Base-by-base conservation (phyloP, 2,329 filamentous ascomycete species). In the Didymella sp. region DNA sequence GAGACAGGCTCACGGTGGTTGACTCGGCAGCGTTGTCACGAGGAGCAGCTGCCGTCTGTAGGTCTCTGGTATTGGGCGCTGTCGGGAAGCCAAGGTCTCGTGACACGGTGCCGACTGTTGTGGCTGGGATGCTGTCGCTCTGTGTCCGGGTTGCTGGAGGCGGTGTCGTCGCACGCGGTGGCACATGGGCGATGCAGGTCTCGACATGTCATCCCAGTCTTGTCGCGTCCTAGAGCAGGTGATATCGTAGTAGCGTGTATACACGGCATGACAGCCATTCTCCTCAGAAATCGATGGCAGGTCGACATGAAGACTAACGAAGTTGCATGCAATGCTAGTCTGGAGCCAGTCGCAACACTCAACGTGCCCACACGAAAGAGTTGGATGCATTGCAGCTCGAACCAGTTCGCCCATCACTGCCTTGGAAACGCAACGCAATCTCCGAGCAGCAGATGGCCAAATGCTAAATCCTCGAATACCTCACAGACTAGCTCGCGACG, bases 1-100 rank as follows among this genome's bases (percentile, higher is more conserved):
- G 47, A 79, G 85, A 61, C 78, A 80, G 61, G 79, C 80, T 49
- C 69, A 74, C 61, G 38, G 28, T 21, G 17, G 8, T 3, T 38
- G 35, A 22, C 35, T 38, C 11, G n/a, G 15, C 17, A 37, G 35
- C 35, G 21, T 8, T 21, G 17, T 4, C 15, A 17, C 17, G 31
- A 35, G 31, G 31, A 4, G 15, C 11, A 13, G 4, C n/a, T 35
- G 15, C 15, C 31, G 15, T n/a, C 31, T 35, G 31, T 35, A 35
- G 25, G 25, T 27, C n/a, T n/a, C n/a, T n/a, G n/a, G n/a, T n/a
- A n/a, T n/a, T n/a, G n/a, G n/a, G n/a, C n/a, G n/a, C n/a, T n/a
- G n/a, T n/a, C n/a, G n/a, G n/a, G n/a, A n/a, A n/a, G n/a, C n/a
- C n/a, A 11, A 2, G n/a, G 54, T 51, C 54, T 43, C 54, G 48